A percentile compares a stretch with the other conserved stretches of the same genome.
These are phyloP conservation scores for Prunus dulcis DNA, from an alignment of 306 rosid genomes.

Conservation along the genomic window DNA sequence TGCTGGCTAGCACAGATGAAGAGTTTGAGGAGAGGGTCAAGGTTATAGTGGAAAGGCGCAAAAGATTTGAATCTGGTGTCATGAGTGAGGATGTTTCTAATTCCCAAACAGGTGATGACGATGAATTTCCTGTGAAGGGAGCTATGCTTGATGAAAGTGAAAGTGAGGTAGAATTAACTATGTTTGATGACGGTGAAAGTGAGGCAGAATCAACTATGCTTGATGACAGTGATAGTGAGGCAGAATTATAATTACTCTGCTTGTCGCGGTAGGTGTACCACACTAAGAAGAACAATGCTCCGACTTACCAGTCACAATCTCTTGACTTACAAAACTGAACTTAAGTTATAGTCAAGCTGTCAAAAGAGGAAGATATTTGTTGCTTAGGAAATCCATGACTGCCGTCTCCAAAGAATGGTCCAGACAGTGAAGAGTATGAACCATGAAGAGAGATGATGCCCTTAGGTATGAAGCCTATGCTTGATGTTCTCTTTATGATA, in stretches of 20 bases:
- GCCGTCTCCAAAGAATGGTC: too few relatives aligned
- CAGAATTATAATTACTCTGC: not conserved
- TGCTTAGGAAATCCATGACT: too few relatives aligned
- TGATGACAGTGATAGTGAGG: slow-evolving; percentile 6
- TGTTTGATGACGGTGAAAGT: slow-evolving; percentile 1
- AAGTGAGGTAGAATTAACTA: slow-evolving; percentile 8
- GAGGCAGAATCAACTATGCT: slow-evolving; percentile 7
- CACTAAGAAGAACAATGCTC: not conserved
- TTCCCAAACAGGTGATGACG: slow-evolving; percentile 12
- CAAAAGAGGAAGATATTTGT: not conserved
- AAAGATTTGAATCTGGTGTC: slow-evolving; percentile 46
- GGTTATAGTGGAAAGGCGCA: slow-evolving; percentile 45
- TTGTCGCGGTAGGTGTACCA: not conserved
- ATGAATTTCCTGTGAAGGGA: slow-evolving; percentile 10
- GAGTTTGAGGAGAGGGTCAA: slow-evolving; percentile 69
- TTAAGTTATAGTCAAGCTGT: not conserved
- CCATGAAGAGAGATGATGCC: not conserved
- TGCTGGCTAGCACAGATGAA: slow-evolving; percentile 73
- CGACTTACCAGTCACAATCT: too few relatives aligned
- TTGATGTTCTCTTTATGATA: not conserved
- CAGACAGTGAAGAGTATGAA: too few relatives aligned
- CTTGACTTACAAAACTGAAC: not conserved
- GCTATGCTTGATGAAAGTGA: slow-evolving; percentile 8
- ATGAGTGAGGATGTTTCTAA: slow-evolving; percentile 19
- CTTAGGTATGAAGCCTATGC: not conserved